Conservation (phyloP, 2,329 filamentous ascomycete species). For the Chrysosporium queenslandicum region DNA sequence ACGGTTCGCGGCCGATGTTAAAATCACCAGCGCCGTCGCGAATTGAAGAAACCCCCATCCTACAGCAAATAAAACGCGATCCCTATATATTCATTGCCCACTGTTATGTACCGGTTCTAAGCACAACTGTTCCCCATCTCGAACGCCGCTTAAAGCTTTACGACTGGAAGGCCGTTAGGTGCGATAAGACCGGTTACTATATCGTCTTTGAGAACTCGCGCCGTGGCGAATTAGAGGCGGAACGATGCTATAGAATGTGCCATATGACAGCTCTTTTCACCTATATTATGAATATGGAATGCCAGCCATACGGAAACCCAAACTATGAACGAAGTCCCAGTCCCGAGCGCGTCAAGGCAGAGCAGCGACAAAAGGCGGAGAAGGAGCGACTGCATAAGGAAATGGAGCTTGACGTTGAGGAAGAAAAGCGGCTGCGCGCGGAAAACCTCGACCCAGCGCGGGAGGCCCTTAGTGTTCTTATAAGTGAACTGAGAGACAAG, state of each 20-base stretch:
- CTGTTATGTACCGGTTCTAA: constrained; percentile 74
- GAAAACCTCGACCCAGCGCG: constrained; percentile 81
- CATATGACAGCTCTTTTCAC: constrained; percentile 82
- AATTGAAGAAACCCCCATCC: constrained; percentile 57
- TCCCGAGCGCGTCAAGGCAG: constrained; percentile 36
- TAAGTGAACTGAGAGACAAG: constrained; percentile 73
- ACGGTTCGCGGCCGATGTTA: constrained; percentile 29
- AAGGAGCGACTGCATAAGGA: constrained; percentile 58
- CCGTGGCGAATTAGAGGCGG: constrained; percentile 67
- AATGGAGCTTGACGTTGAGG: constrained; percentile 71
- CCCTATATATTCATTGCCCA: constrained; percentile 90
- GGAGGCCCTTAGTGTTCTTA: constrained; percentile 70
- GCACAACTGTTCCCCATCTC: constrained; percentile 77
- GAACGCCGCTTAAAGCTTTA: constrained; percentile 80
- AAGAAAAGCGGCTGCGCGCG: constrained; percentile 79
- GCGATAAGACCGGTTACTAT: constrained; percentile 81
- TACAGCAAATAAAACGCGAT: constrained; percentile 60
- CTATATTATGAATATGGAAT: constrained; percentile 85
- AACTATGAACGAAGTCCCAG: constrained; percentile 47
- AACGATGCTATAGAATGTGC: constrained; percentile 66
- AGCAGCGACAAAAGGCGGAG: constrained; percentile 53
- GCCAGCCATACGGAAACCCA: constrained; percentile 58
- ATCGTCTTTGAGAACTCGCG: constrained; percentile 76
- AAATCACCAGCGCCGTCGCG: constrained; percentile 38
- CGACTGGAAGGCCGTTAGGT: constrained; percentile 67